A percentile compares a stretch with the other conserved stretches of the same genome.
These are phyloP conservation scores for Ramularia endophylla DNA, from an alignment of 2,329 filamentous ascomycete species.

Conservation along the genomic window DNA sequence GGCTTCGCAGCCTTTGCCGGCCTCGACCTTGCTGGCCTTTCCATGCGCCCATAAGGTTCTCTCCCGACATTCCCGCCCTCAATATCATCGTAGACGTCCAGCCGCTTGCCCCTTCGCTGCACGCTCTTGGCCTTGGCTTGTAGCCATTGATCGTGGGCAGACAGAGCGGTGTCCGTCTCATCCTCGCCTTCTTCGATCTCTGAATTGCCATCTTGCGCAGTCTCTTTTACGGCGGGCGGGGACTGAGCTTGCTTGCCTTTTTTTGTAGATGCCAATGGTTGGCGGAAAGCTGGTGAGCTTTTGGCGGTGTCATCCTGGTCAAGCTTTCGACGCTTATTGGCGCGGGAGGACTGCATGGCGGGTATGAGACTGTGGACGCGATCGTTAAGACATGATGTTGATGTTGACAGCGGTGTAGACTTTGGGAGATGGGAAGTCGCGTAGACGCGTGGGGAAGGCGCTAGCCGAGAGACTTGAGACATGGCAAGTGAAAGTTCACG, in stretches of 20 bases:
- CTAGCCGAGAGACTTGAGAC: neutral
- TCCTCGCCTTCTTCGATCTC: constrained; percentile 8
- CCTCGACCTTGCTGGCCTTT: constrained; percentile 5
- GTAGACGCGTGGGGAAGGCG: neutral
- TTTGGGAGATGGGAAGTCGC: neutral
- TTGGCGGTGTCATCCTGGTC: constrained; percentile 5
- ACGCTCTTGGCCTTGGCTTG: no score
- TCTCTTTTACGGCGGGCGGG: neutral
- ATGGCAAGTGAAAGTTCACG: no score
- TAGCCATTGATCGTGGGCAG: no score
- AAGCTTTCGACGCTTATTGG: constrained; percentile 25
- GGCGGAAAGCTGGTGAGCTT: constrained; percentile 6
- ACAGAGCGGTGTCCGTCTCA: constrained; percentile 6
- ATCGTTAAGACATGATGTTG: no score
- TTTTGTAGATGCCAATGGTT: constrained; percentile 4
- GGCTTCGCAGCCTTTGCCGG: constrained; percentile 13
- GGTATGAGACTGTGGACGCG: no score
- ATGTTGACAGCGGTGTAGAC: no score
- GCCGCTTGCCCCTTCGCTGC: constrained; percentile 7
- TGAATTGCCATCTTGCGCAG: constrained; percentile 6
- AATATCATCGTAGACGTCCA: constrained; percentile 40
- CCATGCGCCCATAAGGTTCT: constrained; percentile 9
- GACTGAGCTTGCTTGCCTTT: constrained; percentile 2
- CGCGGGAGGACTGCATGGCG: constrained; percentile 23
- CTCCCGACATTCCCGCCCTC: constrained; percentile 33